These are phyloP conservation scores for Phragmites australis DNA, from an alignment of 176 grass and related monocot species.

Conservation along the genomic window DNA sequence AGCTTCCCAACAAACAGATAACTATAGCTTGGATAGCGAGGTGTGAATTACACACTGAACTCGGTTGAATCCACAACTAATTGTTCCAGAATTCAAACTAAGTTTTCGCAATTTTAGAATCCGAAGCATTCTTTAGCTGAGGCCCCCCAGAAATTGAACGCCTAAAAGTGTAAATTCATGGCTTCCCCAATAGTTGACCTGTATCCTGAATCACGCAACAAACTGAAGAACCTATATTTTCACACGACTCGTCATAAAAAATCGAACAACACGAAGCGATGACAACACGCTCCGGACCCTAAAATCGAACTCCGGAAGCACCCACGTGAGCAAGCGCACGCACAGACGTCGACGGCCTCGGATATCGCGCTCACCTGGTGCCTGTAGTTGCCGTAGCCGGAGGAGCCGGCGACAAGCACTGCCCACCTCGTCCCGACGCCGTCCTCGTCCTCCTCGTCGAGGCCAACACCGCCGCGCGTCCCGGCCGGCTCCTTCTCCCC, in stretches of 20 bases:
- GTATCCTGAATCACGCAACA: not conserved
- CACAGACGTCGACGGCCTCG: not conserved
- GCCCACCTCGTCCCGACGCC: constrained; percentile 77
- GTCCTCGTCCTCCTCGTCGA: constrained; percentile 25
- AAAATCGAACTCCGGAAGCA: not conserved
- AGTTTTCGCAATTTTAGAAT: no score
- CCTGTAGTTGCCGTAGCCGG: constrained; percentile 81
- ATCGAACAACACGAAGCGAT: no score
- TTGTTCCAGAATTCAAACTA: not conserved
- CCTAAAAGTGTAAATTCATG: not conserved
- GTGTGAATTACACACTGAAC: not conserved
- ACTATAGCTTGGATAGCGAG: not conserved
- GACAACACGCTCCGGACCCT: not conserved
- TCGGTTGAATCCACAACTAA: not conserved
- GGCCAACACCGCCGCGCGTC: not conserved
- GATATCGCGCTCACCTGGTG: constrained; percentile 58
- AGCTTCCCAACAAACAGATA: not conserved
- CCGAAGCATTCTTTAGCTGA: not conserved
- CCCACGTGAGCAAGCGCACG: not conserved
- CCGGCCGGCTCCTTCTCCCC: constrained; percentile 31
- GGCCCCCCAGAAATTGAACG: not conserved
- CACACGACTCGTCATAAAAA: no score
- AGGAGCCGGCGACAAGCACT: constrained; percentile 89
- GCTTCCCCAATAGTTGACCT: no score
- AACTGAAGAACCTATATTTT: not conserved